A percentile compares a stretch with the other conserved stretches of the same genome.
Evolutionary conservation across 768 basidiomycete species (phyloP).

Genomic region (Podaxis sp.): DNA sequence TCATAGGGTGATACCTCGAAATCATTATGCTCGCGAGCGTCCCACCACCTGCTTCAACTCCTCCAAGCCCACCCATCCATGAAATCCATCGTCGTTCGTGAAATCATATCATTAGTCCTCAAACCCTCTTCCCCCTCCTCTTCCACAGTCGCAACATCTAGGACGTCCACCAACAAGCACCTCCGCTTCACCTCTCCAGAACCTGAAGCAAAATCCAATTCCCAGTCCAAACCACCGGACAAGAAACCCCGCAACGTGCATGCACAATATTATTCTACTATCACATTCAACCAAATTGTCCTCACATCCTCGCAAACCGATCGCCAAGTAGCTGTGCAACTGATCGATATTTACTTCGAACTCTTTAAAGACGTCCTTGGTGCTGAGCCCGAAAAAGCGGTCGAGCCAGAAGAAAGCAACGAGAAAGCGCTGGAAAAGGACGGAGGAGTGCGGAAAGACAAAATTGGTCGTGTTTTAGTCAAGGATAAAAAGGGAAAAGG

Average conservation of each 20-base stretch:
- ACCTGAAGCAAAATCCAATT: slow-evolving; percentile 29
- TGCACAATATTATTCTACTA: slow-evolving; percentile 87
- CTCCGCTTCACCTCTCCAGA: slow-evolving; percentile 51
- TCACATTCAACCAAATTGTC: slow-evolving; percentile 94
- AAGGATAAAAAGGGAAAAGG: slow-evolving; percentile 36
- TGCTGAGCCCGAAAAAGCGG: slow-evolving; percentile 42
- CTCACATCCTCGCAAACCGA: slow-evolving; percentile 56
- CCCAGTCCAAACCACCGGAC: slow-evolving; percentile 32
- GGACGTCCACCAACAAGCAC: slow-evolving; percentile 39
- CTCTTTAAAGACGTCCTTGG: slow-evolving; percentile 89
- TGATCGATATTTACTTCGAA: slow-evolving; percentile 93
- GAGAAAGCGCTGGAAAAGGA: slow-evolving; percentile 43
- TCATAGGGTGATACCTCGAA: slow-evolving; percentile 85
- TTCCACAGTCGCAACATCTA: slow-evolving; percentile 31
- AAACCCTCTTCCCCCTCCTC: slow-evolving; percentile 48
- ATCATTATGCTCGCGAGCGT: slow-evolving; percentile 84
- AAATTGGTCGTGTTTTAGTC: slow-evolving; percentile 16
- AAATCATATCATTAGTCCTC: slow-evolving; percentile 79
- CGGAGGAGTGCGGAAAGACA: slow-evolving; percentile 30
- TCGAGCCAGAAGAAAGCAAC: slow-evolving; percentile 27
- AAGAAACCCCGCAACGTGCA: slow-evolving; percentile 60
- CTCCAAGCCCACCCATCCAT: slow-evolving; percentile 91
- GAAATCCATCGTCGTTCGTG: slow-evolving; percentile 87
- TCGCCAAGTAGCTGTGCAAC: slow-evolving; percentile 67
- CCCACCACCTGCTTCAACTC: slow-evolving; percentile 85